These are phyloP conservation scores for Beauveria medogensis DNA, from an alignment of 2,329 filamentous ascomycete genomes.

Conservation along the genomic window DNA sequence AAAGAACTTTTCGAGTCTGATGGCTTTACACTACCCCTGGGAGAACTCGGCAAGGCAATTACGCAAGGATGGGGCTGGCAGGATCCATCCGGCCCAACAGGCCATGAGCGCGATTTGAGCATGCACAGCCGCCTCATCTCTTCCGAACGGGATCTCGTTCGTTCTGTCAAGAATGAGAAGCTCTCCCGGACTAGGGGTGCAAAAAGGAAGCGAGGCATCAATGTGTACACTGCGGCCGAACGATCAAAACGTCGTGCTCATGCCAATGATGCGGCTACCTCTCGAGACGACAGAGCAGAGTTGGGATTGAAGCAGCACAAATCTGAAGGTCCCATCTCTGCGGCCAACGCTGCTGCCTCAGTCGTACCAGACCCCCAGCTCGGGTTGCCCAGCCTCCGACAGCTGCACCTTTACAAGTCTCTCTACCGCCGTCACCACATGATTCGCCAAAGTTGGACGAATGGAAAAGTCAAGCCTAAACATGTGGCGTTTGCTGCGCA, in stretches of 20 bases:
- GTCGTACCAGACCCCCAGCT: conserved; percentile 76
- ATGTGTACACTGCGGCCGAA: conserved; percentile 36
- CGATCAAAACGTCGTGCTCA: conserved; percentile 46
- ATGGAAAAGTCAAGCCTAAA: conserved; percentile 70
- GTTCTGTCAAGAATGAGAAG: conserved; percentile 32
- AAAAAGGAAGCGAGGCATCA: conserved; percentile 48
- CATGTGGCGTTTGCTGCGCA: conserved; percentile 97
- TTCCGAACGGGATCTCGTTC: conserved; percentile 44
- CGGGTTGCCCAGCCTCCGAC: conserved; percentile 68
- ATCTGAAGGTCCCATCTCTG: conserved; percentile 77
- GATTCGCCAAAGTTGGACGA: conserved; percentile 89
- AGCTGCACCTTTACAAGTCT: conserved; percentile 91
- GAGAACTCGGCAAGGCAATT: conserved; percentile 80
- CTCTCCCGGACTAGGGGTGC: conserved; percentile 39
- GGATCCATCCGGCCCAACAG: conserved; percentile 65
- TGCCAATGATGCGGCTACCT: conserved; percentile 35
- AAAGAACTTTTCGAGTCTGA: conserved; percentile 83
- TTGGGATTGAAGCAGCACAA: conserved; percentile 40
- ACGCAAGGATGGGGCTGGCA: conserved; percentile 97
- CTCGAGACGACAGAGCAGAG: conserved; percentile 34
- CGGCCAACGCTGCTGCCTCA: conserved; percentile 73
- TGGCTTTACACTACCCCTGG: conserved; percentile 68
- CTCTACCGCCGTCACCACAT: conserved; percentile 88
- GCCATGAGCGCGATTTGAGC: conserved; percentile 75
- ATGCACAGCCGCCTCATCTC: conserved; percentile 43